Conservation (phyloP, 495 filamentous ascomycete genomes). For the Terfezia boudieri region DNA sequence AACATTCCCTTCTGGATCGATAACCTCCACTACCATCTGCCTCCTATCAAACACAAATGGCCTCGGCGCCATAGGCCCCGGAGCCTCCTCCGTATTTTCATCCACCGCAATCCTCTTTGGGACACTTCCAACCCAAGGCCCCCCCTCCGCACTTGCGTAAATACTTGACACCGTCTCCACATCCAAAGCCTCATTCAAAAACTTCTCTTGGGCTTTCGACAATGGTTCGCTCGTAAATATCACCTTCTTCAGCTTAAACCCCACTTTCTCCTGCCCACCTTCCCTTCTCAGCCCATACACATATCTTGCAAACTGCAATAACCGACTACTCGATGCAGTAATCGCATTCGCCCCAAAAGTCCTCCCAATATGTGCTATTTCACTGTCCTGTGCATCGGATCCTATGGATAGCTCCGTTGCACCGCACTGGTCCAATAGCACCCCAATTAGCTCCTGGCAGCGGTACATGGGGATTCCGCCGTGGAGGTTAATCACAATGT, state of each 20-base stretch:
- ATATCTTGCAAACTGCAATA: conserved; percentile 4
- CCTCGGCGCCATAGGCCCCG: background rate
- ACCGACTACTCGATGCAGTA: background rate
- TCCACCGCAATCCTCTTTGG: no score
- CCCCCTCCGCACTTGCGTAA: conserved; percentile 2
- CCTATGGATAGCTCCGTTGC: conserved; percentile 1
- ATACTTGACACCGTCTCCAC: conserved; percentile 1
- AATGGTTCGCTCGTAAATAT: conserved; percentile 3
- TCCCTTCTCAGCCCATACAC: background rate
- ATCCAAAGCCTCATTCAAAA: conserved; percentile 5
- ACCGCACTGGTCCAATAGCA: conserved; percentile 13
- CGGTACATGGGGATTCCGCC: conserved; percentile 8
- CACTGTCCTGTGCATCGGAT: background rate
- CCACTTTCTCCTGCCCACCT: background rate
- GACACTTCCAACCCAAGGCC: no score
- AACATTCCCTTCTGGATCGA: background rate
- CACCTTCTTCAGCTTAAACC: conserved; percentile 1
- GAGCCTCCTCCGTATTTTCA: no score
- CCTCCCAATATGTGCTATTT: background rate
- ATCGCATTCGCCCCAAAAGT: conserved; percentile 1
- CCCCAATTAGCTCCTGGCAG: conserved; percentile 10
- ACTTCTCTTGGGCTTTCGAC: conserved; percentile 3
- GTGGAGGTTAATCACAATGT: conserved; percentile 21
- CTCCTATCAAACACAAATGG: conserved; percentile 22
- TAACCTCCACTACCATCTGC: conserved; percentile 12